A percentile compares a stretch with the other conserved stretches of the same genome.
These are phyloP conservation scores for Daedaleopsis sinensis DNA, from an alignment of 768 basidiomycete genomes.

Conservation along the genomic window DNA sequence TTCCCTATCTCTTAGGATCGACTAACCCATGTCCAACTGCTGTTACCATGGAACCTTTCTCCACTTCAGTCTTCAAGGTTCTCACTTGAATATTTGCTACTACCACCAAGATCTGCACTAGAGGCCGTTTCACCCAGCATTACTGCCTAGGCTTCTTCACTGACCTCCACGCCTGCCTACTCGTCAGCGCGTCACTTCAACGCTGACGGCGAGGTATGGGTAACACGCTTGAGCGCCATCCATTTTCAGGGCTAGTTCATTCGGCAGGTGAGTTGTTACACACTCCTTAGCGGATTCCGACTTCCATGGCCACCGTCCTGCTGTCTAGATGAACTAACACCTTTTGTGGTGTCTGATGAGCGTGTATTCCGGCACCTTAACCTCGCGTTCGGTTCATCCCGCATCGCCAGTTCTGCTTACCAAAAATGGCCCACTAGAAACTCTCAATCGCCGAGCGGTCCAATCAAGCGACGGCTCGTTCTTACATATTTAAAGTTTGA, in stretches of 20 bases:
- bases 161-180: conserved; percentile 79
- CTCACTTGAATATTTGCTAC: conserved; percentile 89
- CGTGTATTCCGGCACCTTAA: conserved; percentile 84
- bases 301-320: conserved; percentile 89
- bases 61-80: conserved; percentile 88
- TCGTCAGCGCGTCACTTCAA: conserved; percentile 72
- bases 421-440: conserved; percentile 76
- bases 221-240: conserved; percentile 87
- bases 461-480: conserved; percentile 53
- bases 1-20: too few relatives aligned
- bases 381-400: conserved; percentile 71
- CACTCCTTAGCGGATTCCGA: conserved; percentile 86
- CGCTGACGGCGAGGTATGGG: conserved; percentile 82
- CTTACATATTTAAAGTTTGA: conserved; percentile 72
- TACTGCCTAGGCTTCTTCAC: conserved; percentile 79
- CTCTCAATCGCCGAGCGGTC: conserved; percentile 60
- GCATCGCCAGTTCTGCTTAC: conserved; percentile 74
- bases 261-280: conserved; percentile 90
- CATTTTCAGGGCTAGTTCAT: conserved; percentile 91
- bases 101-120: conserved; percentile 89
- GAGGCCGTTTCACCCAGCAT: conserved; percentile 75
- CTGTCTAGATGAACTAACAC: conserved; percentile 89
- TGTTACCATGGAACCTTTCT: conserved; percentile 88
- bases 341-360: conserved; percentile 86
- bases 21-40: conserved; percentile 87